phyloP scores from a whole-genome alignment of 2,329 filamentous ascomycete species.

The Penicillium aurantiogriseum region DNA sequence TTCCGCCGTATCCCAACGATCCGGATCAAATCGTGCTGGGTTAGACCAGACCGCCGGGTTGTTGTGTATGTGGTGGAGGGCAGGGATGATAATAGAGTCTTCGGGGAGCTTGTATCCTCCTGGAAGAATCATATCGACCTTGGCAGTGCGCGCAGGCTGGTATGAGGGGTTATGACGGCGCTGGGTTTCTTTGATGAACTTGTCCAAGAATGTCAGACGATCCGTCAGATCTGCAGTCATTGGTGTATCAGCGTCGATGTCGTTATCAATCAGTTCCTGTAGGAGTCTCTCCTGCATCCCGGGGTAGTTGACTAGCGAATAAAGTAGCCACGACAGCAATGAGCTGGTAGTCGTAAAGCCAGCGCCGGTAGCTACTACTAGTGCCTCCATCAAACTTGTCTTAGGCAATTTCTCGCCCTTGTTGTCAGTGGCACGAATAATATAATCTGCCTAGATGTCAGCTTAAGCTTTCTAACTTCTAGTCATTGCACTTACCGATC shows the following conservation, averaged over 20 bases:
- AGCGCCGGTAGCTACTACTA: constrained; percentile 56
- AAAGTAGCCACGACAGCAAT: constrained; percentile 59
- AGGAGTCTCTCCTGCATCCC: constrained; percentile 58
- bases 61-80: constrained; percentile 48
- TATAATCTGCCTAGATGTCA: constrained; percentile 46
- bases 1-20: constrained; percentile 56
- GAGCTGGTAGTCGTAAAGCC: constrained; percentile 63
- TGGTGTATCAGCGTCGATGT: constrained; percentile 44
- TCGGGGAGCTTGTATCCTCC: constrained; percentile 59
- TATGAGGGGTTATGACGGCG: constrained; percentile 61
- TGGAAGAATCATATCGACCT: constrained; percentile 57
- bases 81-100: constrained; percentile 55
- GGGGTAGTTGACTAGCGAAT: constrained; percentile 53
- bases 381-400: constrained; percentile 31
- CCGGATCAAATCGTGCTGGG: constrained; percentile 58
- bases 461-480: background rate
- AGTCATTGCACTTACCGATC: constrained; percentile 14
- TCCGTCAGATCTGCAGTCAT: constrained; percentile 51
- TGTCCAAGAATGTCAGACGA: constrained; percentile 46
- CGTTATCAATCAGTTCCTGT: constrained; percentile 57
- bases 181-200: constrained; percentile 60
- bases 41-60: constrained; percentile 60
- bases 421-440: constrained; percentile 45
- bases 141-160: constrained; percentile 59
- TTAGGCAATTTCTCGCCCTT: constrained; percentile 24